Conservation (phyloP, 805 yeast species). For the Pichia rugopelliculosa region DNA sequence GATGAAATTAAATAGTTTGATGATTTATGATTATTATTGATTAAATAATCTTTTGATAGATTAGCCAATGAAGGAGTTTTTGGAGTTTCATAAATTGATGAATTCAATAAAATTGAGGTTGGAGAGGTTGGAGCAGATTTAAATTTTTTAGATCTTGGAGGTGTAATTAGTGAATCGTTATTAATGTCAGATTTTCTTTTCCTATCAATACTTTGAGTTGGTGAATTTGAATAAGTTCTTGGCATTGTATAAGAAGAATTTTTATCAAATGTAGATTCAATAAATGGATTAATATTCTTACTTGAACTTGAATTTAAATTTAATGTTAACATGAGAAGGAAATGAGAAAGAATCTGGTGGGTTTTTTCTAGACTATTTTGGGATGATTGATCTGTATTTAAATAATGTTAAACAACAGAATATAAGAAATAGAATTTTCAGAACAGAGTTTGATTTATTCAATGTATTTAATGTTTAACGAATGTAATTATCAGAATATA, state of each 20-base stretch:
- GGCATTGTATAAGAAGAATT: slow-evolving; percentile 4
- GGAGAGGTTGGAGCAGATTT: slow-evolving; percentile 29
- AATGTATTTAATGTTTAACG: neutral
- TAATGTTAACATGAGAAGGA: slow-evolving; percentile 1
- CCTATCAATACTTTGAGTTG: neutral
- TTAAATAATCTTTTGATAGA: neutral
- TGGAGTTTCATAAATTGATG: slow-evolving; percentile 13
- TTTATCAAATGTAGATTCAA: slow-evolving; percentile 1
- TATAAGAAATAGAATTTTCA: neutral
- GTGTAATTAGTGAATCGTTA: slow-evolving; percentile 6
- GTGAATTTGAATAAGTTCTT: neutral
- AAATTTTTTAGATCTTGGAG: slow-evolving; percentile 19
- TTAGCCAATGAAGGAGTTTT: slow-evolving; percentile 16
- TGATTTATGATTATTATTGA: neutral
- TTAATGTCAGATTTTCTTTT: slow-evolving; percentile 3
- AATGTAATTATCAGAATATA: neutral
- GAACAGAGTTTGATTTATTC: neutral
- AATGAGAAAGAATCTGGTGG: neutral
- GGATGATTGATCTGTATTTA: neutral
- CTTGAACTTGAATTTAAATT: neutral
- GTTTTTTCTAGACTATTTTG: neutral
- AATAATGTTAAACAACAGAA: neutral
- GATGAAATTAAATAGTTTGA: slow-evolving; percentile 10
- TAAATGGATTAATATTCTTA: neutral
- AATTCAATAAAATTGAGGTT: neutral